These are phyloP conservation scores for Coemansia sp. DNA, from an alignment of 192 early-diverging fungal genomes.

Conservation along the genomic window DNA sequence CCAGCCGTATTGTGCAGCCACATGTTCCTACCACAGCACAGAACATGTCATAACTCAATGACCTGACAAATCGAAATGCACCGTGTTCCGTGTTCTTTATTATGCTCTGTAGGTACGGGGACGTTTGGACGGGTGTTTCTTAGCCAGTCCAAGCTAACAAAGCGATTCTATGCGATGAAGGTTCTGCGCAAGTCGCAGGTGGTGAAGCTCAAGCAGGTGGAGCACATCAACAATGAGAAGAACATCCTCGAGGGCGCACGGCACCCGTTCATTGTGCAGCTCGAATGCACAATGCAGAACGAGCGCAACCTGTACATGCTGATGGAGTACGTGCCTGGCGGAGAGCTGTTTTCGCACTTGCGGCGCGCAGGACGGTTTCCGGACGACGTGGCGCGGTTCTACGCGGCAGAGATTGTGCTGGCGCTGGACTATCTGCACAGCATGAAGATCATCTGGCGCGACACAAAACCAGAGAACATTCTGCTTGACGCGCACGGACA, in stretches of 20 bases:
- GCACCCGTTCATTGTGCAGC: slow-evolving; percentile 83
- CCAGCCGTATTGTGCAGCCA: neutral
- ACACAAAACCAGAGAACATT: slow-evolving; percentile 93
- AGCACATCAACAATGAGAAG: slow-evolving; percentile 85
- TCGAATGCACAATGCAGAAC: slow-evolving; percentile 95
- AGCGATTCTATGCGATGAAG: slow-evolving; percentile 83
- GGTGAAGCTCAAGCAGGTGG: slow-evolving; percentile 80
- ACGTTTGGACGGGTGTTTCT: slow-evolving; percentile 97
- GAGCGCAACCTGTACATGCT: slow-evolving; percentile 93
- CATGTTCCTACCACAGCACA: neutral
- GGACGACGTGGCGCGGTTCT: slow-evolving; percentile 94
- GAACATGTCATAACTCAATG: neutral
- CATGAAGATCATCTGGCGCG: slow-evolving; percentile 94
- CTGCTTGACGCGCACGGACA: slow-evolving; percentile 84
- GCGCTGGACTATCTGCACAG: slow-evolving; percentile 93
- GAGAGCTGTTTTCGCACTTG: slow-evolving; percentile 96
- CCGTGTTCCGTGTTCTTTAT: neutral
- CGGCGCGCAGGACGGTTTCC: slow-evolving; percentile 88
- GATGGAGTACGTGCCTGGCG: slow-evolving; percentile 93
- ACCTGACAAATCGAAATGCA: neutral
- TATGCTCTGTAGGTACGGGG: slow-evolving; percentile 78
- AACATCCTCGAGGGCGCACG: slow-evolving; percentile 71
- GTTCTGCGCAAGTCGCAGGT: slow-evolving; percentile 82
- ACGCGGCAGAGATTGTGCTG: slow-evolving; percentile 93
- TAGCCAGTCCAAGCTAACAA: slow-evolving; percentile 67